Conservation (phyloP, 192 early-diverging fungal species). For the Mycoemilia scoparia region DNA sequence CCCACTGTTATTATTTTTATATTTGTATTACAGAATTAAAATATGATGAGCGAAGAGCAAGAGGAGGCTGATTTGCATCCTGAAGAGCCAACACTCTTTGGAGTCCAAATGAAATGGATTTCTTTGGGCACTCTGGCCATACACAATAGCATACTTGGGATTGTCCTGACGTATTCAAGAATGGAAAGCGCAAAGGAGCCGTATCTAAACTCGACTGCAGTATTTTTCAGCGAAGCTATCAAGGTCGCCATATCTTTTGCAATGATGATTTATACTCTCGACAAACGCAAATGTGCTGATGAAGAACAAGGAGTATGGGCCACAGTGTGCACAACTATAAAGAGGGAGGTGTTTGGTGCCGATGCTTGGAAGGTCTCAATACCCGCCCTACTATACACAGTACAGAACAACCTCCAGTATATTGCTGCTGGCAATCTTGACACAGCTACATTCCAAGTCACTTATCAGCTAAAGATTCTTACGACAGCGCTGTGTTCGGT, state of each 20-base stretch:
- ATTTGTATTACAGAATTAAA: too few species aligned
- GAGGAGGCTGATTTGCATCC: too few species aligned
- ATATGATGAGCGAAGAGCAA: too few species aligned
- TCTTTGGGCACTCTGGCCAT: slow-evolving; percentile 70
- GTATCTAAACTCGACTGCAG: slow-evolving; percentile 83
- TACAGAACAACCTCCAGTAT: slow-evolving; percentile 96
- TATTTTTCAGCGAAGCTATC: slow-evolving; percentile 68
- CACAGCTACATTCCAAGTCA: slow-evolving; percentile 90
- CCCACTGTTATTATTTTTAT: too few species aligned
- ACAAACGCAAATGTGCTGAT: slow-evolving; percentile 1
- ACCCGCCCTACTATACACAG: slow-evolving; percentile 76
- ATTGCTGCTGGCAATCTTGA: slow-evolving; percentile 70
- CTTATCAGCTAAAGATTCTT: slow-evolving; percentile 94
- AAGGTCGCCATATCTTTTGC: slow-evolving; percentile 60
- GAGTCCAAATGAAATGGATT: slow-evolving; percentile 68
- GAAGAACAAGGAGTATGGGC: neutral
- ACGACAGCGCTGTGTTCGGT: slow-evolving; percentile 91
- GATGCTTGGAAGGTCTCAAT: slow-evolving; percentile 72
- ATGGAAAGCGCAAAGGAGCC: slow-evolving; percentile 12
- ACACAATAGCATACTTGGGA: slow-evolving; percentile 69
- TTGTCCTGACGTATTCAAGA: slow-evolving; percentile 86
- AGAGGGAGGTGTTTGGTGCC: slow-evolving; percentile 34
- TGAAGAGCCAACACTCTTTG: slow-evolving; percentile 12
- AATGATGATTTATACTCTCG: too few species aligned
- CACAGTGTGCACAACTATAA: slow-evolving; percentile 4